Percentiles rank a stretch among this genome's conserved stretches.
These are phyloP conservation scores for Fusarium succisae DNA, from an alignment of 2,329 filamentous ascomycete species.

Conservation along the genomic window DNA sequence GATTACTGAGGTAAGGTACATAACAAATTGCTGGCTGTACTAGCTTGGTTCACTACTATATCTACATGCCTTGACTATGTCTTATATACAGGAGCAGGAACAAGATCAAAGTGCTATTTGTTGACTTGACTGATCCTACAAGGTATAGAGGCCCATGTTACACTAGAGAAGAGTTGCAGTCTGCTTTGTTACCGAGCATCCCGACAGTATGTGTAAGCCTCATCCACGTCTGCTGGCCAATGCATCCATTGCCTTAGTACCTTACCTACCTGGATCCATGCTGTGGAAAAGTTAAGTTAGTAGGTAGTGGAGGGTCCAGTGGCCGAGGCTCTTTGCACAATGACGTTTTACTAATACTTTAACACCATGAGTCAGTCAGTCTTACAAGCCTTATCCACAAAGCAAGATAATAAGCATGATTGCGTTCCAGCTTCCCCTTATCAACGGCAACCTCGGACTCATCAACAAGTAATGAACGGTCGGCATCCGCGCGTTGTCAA, in stretches of 20 bases:
- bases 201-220: conserved; percentile 24
- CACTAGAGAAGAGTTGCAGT: background rate
- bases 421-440: background rate
- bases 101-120: background rate
- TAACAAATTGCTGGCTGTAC: background rate
- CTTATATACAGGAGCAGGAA: background rate
- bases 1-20: background rate
- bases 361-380: conserved; percentile 1
- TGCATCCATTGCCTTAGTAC: background rate
- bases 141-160: background rate
- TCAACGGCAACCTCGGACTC: conserved; percentile 36
- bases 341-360: conserved; percentile 18
- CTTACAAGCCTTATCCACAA: background rate
- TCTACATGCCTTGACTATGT: background rate
- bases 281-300: background rate
- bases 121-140: background rate
- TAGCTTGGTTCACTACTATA: background rate
- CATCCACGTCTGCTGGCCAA: background rate
- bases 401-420: conserved; percentile 16
- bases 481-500: conserved; percentile 14
- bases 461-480: background rate
- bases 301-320: background rate
- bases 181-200: conserved; percentile 9
- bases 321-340: conserved; percentile 1
- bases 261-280: background rate